These are phyloP conservation scores for Isabelozyma pseudorhagii DNA, from an alignment of 805 yeast genomes.

Conservation along the genomic window DNA sequence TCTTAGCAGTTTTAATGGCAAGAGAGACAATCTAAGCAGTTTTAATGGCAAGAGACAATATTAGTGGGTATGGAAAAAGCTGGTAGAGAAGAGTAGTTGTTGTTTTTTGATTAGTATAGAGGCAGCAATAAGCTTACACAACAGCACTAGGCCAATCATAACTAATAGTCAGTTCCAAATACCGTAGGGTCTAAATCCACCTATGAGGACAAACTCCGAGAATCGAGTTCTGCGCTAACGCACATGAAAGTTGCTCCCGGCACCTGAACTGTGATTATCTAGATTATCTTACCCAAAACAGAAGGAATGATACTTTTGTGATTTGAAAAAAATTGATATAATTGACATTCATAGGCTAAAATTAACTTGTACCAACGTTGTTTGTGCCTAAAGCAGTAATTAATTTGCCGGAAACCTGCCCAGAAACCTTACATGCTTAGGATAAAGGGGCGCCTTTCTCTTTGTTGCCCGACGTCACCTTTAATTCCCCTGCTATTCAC, in stretches of 20 bases:
- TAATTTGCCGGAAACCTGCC: too few species aligned
- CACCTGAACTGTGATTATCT: neutral
- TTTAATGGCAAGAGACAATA: neutral
- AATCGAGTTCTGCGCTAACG: too few species aligned
- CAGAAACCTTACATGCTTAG: too few species aligned
- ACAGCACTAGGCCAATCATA: too few species aligned
- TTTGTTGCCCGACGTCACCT: too few species aligned
- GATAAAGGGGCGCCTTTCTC: too few species aligned
- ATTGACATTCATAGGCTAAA: neutral
- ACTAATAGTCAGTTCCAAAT: too few species aligned
- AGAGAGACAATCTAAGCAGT: neutral
- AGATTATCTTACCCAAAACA: neutral
- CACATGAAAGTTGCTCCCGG: neutral
- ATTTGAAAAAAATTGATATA: neutral
- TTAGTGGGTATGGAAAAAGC: neutral
- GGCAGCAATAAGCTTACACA: too few species aligned
- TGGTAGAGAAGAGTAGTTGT: too few species aligned
- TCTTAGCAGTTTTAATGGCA: neutral
- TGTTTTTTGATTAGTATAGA: too few species aligned
- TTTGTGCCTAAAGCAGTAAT: neutral
- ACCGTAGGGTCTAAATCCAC: neutral
- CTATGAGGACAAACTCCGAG: neutral
- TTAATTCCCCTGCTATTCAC: too few species aligned
- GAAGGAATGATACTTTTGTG: neutral
- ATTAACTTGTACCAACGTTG: neutral